A percentile compares a stretch with the other conserved stretches of the same genome.
Conservation (phyloP, 441 rosid genomes). For the Gossypium schwendimanii region DNA sequence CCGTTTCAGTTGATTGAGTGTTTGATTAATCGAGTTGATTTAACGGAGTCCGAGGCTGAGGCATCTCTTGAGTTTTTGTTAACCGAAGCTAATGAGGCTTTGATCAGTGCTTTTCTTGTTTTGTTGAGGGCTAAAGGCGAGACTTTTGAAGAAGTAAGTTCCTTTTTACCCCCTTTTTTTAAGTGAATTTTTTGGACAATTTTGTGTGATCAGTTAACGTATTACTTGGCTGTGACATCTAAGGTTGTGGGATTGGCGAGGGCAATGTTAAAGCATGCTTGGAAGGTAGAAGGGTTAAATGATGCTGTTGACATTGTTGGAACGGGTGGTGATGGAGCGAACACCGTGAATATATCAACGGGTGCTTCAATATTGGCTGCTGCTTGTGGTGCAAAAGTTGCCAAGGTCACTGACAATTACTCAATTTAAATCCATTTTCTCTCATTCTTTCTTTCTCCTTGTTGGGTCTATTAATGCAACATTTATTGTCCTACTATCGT, state of each 20-base stretch:
- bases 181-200: not conserved
- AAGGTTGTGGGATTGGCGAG: constrained; percentile 85
- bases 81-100: constrained; percentile 46
- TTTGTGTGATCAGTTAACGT: no score
- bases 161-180: not conserved
- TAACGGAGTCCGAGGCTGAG: constrained; percentile 74
- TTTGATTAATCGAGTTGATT: constrained; percentile 58
- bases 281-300: constrained; percentile 65
- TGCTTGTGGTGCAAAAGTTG: constrained; percentile 93
- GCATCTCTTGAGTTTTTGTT: constrained; percentile 59
- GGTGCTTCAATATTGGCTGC: constrained; percentile 90
- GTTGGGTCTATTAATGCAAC: not conserved
- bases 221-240: no score
- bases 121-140: constrained; percentile 92
- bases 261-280: constrained; percentile 71
- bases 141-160: constrained; percentile 73
- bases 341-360: constrained; percentile 89
- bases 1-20: constrained; percentile 60
- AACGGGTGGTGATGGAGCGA: constrained; percentile 92
- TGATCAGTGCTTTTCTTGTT: constrained; percentile 83
- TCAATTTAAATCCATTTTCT: not conserved
- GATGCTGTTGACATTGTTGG: constrained; percentile 86
- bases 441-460: not conserved
- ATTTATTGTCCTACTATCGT: not conserved
- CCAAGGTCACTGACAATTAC: constrained; percentile 45